Percentiles rank a stretch among this genome's conserved stretches.
Evolutionary conservation across 768 basidiomycete genomes (phyloP).

Genomic region (Podaxis rugospora): DNA sequence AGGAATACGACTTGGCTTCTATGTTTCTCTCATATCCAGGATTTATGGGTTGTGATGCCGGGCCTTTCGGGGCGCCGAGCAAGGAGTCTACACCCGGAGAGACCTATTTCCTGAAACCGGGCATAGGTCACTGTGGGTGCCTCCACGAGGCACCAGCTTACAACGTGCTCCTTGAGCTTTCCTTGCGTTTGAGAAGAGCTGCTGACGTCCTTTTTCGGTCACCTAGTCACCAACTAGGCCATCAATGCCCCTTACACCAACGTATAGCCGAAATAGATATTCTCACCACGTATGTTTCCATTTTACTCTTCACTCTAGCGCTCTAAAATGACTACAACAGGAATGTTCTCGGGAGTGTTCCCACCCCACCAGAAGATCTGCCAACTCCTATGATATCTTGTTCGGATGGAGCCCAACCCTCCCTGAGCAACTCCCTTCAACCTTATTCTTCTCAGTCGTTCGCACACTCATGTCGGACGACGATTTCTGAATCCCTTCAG

Average conservation of each 20-base stretch:
- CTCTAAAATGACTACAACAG: not conserved
- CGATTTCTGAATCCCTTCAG: constrained; percentile 14
- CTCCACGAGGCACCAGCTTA: constrained; percentile 51
- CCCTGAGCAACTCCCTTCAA: not conserved
- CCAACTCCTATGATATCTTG: not conserved
- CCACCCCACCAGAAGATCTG: constrained; percentile 24
- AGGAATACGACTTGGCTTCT: constrained; percentile 39
- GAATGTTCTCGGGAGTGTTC: constrained; percentile 25
- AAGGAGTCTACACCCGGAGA: constrained; percentile 20
- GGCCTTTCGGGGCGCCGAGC: constrained; percentile 6
- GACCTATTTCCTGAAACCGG: constrained; percentile 23
- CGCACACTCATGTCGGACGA: constrained; percentile 14
- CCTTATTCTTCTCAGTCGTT: constrained; percentile 13
- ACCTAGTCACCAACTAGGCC: constrained; percentile 33
- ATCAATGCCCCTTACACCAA: constrained; percentile 34
- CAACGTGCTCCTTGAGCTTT: constrained; percentile 60
- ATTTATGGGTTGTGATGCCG: constrained; percentile 22
- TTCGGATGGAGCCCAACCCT: not conserved
- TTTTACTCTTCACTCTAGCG: not conserved
- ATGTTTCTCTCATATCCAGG: constrained; percentile 34
- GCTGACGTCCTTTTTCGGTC: constrained; percentile 49
- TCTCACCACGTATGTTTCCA: constrained; percentile 8
- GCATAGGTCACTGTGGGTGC: constrained; percentile 49
- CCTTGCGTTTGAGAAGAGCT: constrained; percentile 55
- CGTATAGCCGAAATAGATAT: constrained; percentile 39